Conservation (phyloP, 1,284 basidiomycete species). For the Fomitopsis pinicola region DNA sequence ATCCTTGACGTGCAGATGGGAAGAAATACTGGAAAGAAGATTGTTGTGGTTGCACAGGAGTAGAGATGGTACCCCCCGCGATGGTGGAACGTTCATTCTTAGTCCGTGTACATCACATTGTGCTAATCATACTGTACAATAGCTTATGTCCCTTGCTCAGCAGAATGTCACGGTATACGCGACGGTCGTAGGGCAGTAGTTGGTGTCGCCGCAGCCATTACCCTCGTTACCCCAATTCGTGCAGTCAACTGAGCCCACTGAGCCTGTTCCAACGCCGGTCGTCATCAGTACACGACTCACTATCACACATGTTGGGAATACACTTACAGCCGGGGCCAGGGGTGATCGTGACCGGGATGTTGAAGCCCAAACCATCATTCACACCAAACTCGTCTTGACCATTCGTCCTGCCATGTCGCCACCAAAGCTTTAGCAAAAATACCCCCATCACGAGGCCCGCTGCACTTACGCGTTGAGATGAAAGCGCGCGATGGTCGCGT, state of each 20-base stretch:
- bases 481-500: neutral
- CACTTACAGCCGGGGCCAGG: neutral
- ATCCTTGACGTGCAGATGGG: slow-evolving; percentile 53
- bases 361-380: neutral
- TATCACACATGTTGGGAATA: neutral
- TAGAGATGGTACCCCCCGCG: neutral
- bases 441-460: neutral
- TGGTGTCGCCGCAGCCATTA: neutral
- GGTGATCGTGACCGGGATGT: neutral
- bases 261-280: neutral
- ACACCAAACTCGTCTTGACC: neutral
- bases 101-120: too few relatives aligned
- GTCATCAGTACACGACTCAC: neutral
- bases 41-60: slow-evolving; percentile 44
- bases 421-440: neutral
- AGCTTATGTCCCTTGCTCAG: neutral
- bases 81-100: too few relatives aligned
- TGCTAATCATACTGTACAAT: too few relatives aligned
- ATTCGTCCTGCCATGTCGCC: neutral
- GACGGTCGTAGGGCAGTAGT: neutral
- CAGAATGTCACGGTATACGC: neutral
- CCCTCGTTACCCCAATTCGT: neutral
- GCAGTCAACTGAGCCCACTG: neutral
- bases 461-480: neutral
- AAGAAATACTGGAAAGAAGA: slow-evolving; percentile 55